Percentiles rank a stretch among this genome's conserved stretches.
phyloP scores from a whole-genome alignment of 2,329 filamentous ascomycete genomes.

The Podosphaera leucotricha region DNA sequence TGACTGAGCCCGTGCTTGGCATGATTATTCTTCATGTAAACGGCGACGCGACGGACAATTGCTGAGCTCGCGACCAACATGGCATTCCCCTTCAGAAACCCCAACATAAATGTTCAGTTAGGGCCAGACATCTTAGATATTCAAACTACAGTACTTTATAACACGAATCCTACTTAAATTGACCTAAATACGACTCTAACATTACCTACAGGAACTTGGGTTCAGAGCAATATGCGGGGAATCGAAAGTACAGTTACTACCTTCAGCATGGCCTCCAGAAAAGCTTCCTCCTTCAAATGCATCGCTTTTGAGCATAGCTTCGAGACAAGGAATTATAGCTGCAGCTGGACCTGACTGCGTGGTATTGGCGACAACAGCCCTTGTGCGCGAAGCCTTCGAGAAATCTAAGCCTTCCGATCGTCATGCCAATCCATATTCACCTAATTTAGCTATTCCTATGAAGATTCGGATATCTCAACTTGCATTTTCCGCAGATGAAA shows the following conservation, averaged over 20 bases:
- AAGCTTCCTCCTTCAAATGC: slow-evolving; percentile 48
- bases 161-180: slow-evolving; percentile 4
- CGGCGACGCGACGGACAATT: not conserved
- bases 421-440: slow-evolving; percentile 45
- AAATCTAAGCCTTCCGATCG: slow-evolving; percentile 32
- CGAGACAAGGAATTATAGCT: slow-evolving; percentile 57
- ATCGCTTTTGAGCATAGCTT: slow-evolving; percentile 65
- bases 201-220: slow-evolving; percentile 35
- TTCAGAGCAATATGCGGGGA: slow-evolving; percentile 65
- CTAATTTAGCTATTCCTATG: slow-evolving; percentile 49
- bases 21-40: not conserved
- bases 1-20: not conserved
- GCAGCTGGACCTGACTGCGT: slow-evolving; percentile 68
- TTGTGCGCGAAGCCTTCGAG: slow-evolving; percentile 53
- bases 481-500: slow-evolving; percentile 75
- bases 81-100: not conserved
- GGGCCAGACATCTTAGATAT: slow-evolving; percentile 55
- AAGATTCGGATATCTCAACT: slow-evolving; percentile 65
- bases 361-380: slow-evolving; percentile 51
- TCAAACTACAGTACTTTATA: slow-evolving; percentile 48
- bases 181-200: slow-evolving; percentile 3
- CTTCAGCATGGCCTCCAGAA: slow-evolving; percentile 46
- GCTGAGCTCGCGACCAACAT: not conserved
- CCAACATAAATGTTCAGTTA: slow-evolving; percentile 17
- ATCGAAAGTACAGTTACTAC: slow-evolving; percentile 56